phyloP scores from a whole-genome alignment of 1,284 basidiomycete species.

The Afroboletus lepidellus region DNA sequence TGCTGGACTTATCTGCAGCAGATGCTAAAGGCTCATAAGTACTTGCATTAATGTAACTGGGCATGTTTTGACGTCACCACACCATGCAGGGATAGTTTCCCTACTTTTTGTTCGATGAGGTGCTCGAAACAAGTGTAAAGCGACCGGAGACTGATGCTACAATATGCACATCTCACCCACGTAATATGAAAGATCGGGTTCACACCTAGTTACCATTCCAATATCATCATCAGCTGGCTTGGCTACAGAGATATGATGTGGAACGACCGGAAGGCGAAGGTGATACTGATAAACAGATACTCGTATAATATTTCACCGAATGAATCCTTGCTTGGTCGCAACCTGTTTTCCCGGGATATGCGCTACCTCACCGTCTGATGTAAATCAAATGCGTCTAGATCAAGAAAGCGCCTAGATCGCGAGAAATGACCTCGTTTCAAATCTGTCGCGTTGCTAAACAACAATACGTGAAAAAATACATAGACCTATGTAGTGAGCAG shows the following conservation, averaged over 20 bases:
- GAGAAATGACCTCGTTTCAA: no score
- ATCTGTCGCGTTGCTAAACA: no score
- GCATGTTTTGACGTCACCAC: not conserved
- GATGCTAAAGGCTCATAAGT: not conserved
- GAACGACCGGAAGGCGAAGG: constrained; percentile 16
- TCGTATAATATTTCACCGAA: not conserved
- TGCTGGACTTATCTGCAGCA: not conserved
- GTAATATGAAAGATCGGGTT: no score
- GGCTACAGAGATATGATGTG: constrained; percentile 6
- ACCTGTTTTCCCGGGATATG: constrained; percentile 20
- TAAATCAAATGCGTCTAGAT: no score
- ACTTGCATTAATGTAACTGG: not conserved
- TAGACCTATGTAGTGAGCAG: no score
- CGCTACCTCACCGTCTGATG: no score
- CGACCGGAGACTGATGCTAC: not conserved
- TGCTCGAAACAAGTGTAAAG: not conserved
- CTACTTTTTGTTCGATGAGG: not conserved
- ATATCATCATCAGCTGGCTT: constrained; percentile 13
- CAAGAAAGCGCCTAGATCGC: no score
- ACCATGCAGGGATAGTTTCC: not conserved
- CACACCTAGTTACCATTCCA: constrained; percentile 1
- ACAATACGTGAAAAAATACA: no score
- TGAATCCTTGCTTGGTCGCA: constrained; percentile 6
- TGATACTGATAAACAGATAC: constrained; percentile 14
- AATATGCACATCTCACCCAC: not conserved